phyloP scores from a whole-genome alignment of 2,329 filamentous ascomycete species.

The Teratosphaeria pseudoeucalypti region DNA sequence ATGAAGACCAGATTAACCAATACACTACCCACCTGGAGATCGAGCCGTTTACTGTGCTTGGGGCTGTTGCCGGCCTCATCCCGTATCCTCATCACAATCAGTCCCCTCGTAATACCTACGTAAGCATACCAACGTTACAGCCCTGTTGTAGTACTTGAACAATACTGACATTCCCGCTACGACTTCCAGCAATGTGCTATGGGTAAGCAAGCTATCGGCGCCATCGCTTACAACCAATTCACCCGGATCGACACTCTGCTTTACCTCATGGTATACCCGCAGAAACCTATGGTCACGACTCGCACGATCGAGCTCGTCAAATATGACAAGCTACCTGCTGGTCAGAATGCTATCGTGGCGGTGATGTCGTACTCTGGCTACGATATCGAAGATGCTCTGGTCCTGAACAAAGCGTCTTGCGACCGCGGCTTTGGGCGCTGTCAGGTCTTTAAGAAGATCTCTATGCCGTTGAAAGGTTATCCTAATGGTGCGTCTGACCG shows the following conservation, averaged over 20 bases:
- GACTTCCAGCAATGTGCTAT: constrained; percentile 65
- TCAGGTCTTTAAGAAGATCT: constrained; percentile 95
- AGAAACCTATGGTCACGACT: constrained; percentile 94
- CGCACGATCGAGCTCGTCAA: constrained; percentile 94
- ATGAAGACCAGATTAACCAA: constrained; percentile 71
- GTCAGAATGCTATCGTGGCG: constrained; percentile 92
- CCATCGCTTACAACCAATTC: constrained; percentile 97
- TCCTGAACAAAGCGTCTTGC: constrained; percentile 90
- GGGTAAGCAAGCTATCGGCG: constrained; percentile 99
- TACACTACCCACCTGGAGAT: constrained; percentile 93
- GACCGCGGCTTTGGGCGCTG: constrained; percentile 93
- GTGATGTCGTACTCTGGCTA: constrained; percentile 99
- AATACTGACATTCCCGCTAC: background rate
- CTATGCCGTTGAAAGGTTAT: constrained; percentile 77
- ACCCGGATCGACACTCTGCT: constrained; percentile 91
- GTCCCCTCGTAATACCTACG: constrained; percentile 91
- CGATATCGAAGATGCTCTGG: constrained; percentile 96
- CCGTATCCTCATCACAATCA: constrained; percentile 99
- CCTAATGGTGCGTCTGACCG: constrained; percentile 61
- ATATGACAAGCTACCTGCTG: constrained; percentile 93
- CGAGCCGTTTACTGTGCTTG: constrained; percentile 92
- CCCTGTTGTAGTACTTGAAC: constrained; percentile 49
- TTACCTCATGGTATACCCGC: constrained; percentile 94
- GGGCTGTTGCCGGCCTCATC: constrained; percentile 90
- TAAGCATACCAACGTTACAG: background rate